Percentiles rank a stretch among this genome's conserved stretches.
Evolutionary conservation across 2,329 filamentous ascomycete genomes (phyloP).

Genomic region (Polytolypa hystricis): DNA sequence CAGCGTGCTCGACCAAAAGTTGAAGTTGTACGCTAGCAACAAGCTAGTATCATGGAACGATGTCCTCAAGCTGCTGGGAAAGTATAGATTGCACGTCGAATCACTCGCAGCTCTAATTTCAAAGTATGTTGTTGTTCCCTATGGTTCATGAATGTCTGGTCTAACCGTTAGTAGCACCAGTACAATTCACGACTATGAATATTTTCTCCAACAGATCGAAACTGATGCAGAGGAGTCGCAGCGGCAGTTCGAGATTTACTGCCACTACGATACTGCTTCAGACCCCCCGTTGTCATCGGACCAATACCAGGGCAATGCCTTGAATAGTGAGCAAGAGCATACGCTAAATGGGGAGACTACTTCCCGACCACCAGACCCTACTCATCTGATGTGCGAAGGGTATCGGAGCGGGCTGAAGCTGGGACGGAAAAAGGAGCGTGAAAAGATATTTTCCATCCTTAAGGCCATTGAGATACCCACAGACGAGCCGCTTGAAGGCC

Average conservation of each 20-base stretch:
- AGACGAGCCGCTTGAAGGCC: background rate
- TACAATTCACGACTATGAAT: background rate
- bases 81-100: background rate
- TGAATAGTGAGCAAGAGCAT: too few relatives aligned
- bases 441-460: background rate
- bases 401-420: background rate
- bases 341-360: too few relatives aligned
- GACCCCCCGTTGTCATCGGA: too few relatives aligned
- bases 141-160: background rate
- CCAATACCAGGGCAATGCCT: background rate
- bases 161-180: background rate
- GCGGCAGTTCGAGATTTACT: background rate
- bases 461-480: background rate
- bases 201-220: background rate
- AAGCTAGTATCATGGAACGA: background rate
- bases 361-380: background rate
- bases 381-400: background rate
- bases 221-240: background rate
- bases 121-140: background rate
- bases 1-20: background rate
- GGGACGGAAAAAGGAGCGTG: background rate
- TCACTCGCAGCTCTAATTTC: background rate
- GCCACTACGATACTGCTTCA: background rate
- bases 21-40: background rate
- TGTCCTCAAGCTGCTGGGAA: background rate